Evolutionary conservation across 2,329 filamentous ascomycete genomes (phyloP).

Genomic region (Grosmannia serpens): DNA sequence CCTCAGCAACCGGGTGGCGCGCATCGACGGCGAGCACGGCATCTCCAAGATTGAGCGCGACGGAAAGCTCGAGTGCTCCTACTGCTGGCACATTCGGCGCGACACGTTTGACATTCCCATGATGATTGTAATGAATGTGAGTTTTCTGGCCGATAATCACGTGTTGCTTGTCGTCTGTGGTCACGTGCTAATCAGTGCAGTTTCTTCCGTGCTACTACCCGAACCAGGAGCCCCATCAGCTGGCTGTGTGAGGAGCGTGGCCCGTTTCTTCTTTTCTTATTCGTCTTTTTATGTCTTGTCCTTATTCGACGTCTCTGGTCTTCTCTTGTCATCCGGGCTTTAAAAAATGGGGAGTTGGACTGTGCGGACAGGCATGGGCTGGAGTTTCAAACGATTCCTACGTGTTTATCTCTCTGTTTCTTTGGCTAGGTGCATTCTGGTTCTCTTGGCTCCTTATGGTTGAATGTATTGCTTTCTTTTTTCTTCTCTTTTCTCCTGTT

Average conservation of each 20-base stretch:
- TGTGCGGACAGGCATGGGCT: constrained; percentile 9
- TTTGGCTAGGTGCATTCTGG: constrained; percentile 1
- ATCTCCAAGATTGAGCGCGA: constrained; percentile 76
- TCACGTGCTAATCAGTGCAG: constrained; percentile 19
- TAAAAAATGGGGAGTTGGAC: not conserved
- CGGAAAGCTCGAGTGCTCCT: constrained; percentile 87
- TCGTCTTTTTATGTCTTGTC: not conserved
- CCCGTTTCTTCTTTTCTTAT: not conserved
- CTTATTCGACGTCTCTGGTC: not conserved
- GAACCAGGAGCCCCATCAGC: constrained; percentile 42
- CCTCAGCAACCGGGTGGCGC: constrained; percentile 47
- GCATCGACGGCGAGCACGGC: constrained; percentile 61
- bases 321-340: not conserved
- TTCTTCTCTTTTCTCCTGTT: not conserved
- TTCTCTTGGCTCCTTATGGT: not conserved
- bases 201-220: constrained; percentile 50
- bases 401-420: not conserved
- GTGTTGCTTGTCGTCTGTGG: not conserved
- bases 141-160: no score
- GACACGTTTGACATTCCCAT: constrained; percentile 98
- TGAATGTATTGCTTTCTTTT: not conserved
- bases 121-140: constrained; percentile 96
- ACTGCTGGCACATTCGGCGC: constrained; percentile 93
- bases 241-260: constrained; percentile 34
- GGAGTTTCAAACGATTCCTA: constrained; percentile 7